Percentiles rank a stretch among this genome's conserved stretches.
Evolutionary conservation across 2,329 filamentous ascomycete genomes (phyloP).

Genomic region (Macrophomina tecta): DNA sequence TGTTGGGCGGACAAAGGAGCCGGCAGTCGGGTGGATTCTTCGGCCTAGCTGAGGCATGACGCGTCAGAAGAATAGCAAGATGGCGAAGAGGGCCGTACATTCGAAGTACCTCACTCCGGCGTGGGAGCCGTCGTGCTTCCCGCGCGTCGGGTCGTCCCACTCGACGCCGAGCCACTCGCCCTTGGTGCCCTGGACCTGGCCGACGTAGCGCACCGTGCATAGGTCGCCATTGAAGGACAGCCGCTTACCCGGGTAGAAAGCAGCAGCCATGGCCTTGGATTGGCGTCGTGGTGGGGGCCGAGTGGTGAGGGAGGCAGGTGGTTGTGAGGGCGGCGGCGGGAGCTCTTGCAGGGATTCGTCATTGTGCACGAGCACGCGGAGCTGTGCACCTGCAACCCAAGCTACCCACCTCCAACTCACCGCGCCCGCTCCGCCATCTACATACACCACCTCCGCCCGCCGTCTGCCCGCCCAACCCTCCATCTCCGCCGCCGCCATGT

Average conservation of each 20-base stretch:
- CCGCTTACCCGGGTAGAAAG: slow-evolving; percentile 69
- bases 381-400: slow-evolving; percentile 26
- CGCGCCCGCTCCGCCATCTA: neutral
- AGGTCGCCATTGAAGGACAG: slow-evolving; percentile 77
- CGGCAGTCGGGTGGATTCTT: slow-evolving; percentile 70
- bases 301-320: neutral
- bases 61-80: slow-evolving; percentile 2
- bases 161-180: slow-evolving; percentile 92
- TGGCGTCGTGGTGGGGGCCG: neutral
- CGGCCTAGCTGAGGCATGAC: slow-evolving; percentile 59
- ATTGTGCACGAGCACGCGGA: slow-evolving; percentile 23
- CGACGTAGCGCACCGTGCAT: slow-evolving; percentile 86
- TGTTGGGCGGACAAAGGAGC: slow-evolving; percentile 84
- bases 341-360: slow-evolving; percentile 29
- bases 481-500: slow-evolving; percentile 63
- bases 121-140: slow-evolving; percentile 89
- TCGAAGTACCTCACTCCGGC: slow-evolving; percentile 80
- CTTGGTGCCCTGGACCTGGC: slow-evolving; percentile 74
- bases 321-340: neutral
- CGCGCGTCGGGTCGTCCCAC: slow-evolving; percentile 87
- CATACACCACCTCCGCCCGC: slow-evolving; percentile 11
- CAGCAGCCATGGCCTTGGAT: slow-evolving; percentile 15
- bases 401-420: slow-evolving; percentile 26
- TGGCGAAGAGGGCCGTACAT: slow-evolving; percentile 59
- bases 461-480: slow-evolving; percentile 13